phyloP scores from a whole-genome alignment of 805 yeast genomes.

The Suhomyces tanzawaensis region DNA sequence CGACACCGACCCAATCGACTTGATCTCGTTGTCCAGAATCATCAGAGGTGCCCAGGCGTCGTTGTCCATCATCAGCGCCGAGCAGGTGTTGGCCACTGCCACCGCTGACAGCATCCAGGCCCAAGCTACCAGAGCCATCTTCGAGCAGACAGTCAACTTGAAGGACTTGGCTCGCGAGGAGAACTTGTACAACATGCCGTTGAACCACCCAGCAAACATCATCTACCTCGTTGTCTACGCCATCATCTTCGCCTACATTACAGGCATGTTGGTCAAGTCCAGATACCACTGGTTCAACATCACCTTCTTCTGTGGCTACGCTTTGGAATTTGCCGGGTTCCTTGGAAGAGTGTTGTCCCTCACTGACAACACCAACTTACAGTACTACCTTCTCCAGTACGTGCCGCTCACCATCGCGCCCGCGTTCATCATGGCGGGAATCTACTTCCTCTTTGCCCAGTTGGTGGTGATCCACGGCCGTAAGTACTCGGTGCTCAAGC shows the following conservation, averaged over 20 bases:
- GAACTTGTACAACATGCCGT: slow-evolving; percentile 23
- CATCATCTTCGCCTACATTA: slow-evolving; percentile 21
- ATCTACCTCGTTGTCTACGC: slow-evolving; percentile 29
- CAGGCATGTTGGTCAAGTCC: slow-evolving; percentile 29
- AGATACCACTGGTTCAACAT: slow-evolving; percentile 41
- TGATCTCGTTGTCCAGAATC: slow-evolving; percentile 21
- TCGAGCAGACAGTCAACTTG: slow-evolving; percentile 32
- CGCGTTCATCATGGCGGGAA: slow-evolving; percentile 44
- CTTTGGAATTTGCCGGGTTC: slow-evolving; percentile 37
- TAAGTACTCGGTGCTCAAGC: slow-evolving; percentile 35
- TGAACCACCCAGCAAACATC: slow-evolving; percentile 31
- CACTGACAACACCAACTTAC: slow-evolving; percentile 18
- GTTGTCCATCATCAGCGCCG: slow-evolving; percentile 32
- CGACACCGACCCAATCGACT: slow-evolving; percentile 17
- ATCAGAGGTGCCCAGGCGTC: slow-evolving; percentile 39
- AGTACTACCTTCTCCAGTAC: slow-evolving; percentile 30
- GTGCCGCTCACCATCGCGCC: slow-evolving; percentile 39
- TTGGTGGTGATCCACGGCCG: slow-evolving; percentile 38
- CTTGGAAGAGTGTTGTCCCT: slow-evolving; percentile 36
- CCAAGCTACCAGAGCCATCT: slow-evolving; percentile 32
- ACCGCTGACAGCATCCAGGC: slow-evolving; percentile 25
- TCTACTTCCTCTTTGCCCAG: slow-evolving; percentile 41
- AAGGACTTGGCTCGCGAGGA: slow-evolving; percentile 26
- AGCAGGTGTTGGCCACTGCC: slow-evolving; percentile 39
- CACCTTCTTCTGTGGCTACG: slow-evolving; percentile 35